Percentiles rank a stretch among this genome's conserved stretches.
phyloP scores from a whole-genome alignment of 2,329 filamentous ascomycete species.

The Aspergillus alliaceus region DNA sequence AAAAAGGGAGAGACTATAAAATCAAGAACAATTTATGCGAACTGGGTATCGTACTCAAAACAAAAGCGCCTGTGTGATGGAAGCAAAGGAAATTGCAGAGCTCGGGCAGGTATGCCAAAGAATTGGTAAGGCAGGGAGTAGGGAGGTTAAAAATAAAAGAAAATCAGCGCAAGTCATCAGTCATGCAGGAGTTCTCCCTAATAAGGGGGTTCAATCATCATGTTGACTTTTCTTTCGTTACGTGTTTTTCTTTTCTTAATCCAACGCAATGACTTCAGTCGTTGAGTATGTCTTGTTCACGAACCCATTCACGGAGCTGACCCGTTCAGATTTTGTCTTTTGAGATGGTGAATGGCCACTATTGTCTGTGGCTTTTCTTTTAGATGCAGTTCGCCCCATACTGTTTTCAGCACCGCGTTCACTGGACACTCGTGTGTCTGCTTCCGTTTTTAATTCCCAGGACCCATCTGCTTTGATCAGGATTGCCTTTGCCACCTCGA shows the following conservation, averaged over 20 bases:
- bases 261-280: slow-evolving; percentile 25
- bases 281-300: background rate
- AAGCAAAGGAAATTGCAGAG: background rate
- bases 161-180: background rate
- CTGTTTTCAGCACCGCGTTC: background rate
- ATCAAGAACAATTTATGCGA: background rate
- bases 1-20: background rate
- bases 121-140: background rate
- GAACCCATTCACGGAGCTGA: background rate
- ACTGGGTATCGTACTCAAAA: background rate
- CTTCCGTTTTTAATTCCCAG: slow-evolving; percentile 58
- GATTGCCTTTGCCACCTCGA: slow-evolving; percentile 60
- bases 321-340: slow-evolving; percentile 10
- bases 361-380: slow-evolving; percentile 18
- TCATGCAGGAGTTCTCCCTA: background rate
- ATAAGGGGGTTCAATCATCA: background rate
- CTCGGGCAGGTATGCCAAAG: background rate
- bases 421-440: slow-evolving; percentile 15
- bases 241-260: slow-evolving; percentile 10
- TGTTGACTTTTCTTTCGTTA: background rate
- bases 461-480: slow-evolving; percentile 62
- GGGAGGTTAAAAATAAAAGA: background rate
- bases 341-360: slow-evolving; percentile 4
- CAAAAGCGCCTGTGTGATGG: background rate
- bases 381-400: background rate